Conservation (phyloP, 192 early-diverging fungal genomes). For the Backusella macrospora region DNA sequence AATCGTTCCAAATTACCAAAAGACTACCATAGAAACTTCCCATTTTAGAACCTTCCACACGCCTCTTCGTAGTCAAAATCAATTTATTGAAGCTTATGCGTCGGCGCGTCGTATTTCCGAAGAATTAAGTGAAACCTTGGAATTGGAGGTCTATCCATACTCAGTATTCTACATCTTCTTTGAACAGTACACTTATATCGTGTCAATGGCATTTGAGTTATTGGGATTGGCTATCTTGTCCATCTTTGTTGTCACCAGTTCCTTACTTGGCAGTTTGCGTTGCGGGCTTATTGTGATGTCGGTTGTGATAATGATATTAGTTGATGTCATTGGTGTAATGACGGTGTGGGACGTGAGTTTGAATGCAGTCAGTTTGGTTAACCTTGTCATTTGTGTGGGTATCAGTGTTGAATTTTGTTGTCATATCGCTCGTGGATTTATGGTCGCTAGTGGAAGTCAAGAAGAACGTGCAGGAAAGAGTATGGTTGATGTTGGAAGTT, state of each 20-base stretch:
- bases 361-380: conserved; percentile 67
- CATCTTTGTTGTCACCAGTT: conserved; percentile 55
- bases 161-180: conserved; percentile 71
- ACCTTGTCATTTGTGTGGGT: conserved; percentile 67
- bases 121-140: conserved; percentile 43
- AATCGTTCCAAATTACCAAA: conserved; percentile 44
- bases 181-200: conserved; percentile 65
- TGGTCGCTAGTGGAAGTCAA: conserved; percentile 49
- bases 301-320: conserved; percentile 62
- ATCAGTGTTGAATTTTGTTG: conserved; percentile 72
- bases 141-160: conserved; percentile 59
- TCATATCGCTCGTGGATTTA: conserved; percentile 62
- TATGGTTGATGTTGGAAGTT: conserved; percentile 62
- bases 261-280: conserved; percentile 52
- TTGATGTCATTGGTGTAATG: conserved; percentile 60
- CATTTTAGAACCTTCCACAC: conserved; percentile 66
- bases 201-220: conserved; percentile 50
- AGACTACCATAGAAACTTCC: conserved; percentile 50
- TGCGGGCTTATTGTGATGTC: conserved; percentile 56
- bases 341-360: conserved; percentile 57
- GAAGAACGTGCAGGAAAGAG: conserved; percentile 50
- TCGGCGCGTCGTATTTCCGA: conserved; percentile 61
- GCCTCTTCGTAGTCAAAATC: conserved; percentile 56
- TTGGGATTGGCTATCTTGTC: conserved; percentile 53
- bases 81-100: conserved; percentile 60